Evolutionary conservation across 495 filamentous ascomycete species (phyloP), one percentile per base, ranked within the genome.

Genomic region (Choiromyces venosus): DNA sequence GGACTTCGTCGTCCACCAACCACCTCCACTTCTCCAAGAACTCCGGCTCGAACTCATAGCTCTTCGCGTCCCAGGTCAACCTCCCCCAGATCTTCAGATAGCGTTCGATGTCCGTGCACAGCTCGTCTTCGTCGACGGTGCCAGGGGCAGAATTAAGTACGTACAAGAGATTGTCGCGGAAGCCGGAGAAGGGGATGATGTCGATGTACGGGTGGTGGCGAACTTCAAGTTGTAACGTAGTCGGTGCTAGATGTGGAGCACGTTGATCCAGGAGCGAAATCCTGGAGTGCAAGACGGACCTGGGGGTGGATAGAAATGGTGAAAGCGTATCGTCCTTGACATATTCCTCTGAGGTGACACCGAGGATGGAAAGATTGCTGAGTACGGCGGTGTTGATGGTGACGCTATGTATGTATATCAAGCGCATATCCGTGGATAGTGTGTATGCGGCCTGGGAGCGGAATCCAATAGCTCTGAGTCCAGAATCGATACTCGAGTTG

Each of bases 161-260:
- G 35, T 76, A 69, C 46, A 88, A 85, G 33, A 87, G 76, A 56
- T 87, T 87, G 66, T 88, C 85, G 2, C 87, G 83, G 74, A 88
- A 81, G 29, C 77, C 80, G 25, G 84, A 83, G 39, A 84, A 81
- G 4, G 87, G 87, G 67, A 88, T 85, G 66, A 88, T 83, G 71
- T 88, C 86, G 25, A 89, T 76, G 84, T 86, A 89, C 0, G 85
- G 84, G 66, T 86, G 85, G 68, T 89, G 87, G 1, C 80, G 77
- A 8, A 81, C 77, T 0, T 74, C 71, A 16, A 68, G 72, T 73
- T 88, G 87, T 0, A 87, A 37, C 33, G 66, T 72, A 2, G 87
- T 88, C 1, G 86, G 86, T 2, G 83, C 82, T 2, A 89, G 82
- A 68, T 80, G 82, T 0, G 78, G 76, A 0, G 87, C 86, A 14